phyloP scores from a whole-genome alignment of 495 filamentous ascomycete species.

The Xylaria nigripes region DNA sequence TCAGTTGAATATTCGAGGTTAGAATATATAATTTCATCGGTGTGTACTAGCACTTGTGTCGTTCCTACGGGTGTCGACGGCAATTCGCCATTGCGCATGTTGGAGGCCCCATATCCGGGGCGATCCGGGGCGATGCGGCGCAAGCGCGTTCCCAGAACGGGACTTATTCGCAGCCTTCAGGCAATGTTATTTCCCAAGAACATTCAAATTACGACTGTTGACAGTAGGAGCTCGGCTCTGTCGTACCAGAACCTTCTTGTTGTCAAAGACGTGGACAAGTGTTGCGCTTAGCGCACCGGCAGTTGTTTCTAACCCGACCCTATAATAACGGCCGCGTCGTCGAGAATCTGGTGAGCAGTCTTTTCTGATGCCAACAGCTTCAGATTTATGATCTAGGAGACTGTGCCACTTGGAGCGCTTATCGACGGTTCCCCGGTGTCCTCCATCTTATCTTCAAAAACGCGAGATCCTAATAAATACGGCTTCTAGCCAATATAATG shows the following conservation, averaged over 20 bases:
- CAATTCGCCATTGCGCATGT: too few species aligned
- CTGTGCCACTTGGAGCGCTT: conserved; percentile 13
- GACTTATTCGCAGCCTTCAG: conserved; percentile 28
- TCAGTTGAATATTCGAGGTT: conserved; percentile 16
- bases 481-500: neutral
- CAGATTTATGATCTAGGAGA: conserved; percentile 21
- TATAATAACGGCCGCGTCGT: conserved; percentile 19
- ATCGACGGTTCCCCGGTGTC: conserved; percentile 11
- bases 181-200: conserved; percentile 22
- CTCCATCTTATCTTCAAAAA: neutral
- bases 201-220: neutral
- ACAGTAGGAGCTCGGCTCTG: conserved; percentile 14
- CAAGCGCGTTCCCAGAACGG: conserved; percentile 29
- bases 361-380: conserved; percentile 22
- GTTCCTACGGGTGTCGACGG: conserved; percentile 30
- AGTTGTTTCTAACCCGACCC: conserved; percentile 24
- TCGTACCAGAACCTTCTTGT: conserved; percentile 13
- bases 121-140: conserved; percentile 30
- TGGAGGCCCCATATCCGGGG: too few species aligned
- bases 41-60: conserved; percentile 27
- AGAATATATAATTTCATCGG: conserved; percentile 18
- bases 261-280: conserved; percentile 19
- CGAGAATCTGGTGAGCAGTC: conserved; percentile 14
- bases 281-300: conserved; percentile 17
- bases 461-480: neutral